These are phyloP conservation scores for Kurtzmaniella quercitrusa DNA, from an alignment of 1,139 yeast species.

Conservation along the genomic window DNA sequence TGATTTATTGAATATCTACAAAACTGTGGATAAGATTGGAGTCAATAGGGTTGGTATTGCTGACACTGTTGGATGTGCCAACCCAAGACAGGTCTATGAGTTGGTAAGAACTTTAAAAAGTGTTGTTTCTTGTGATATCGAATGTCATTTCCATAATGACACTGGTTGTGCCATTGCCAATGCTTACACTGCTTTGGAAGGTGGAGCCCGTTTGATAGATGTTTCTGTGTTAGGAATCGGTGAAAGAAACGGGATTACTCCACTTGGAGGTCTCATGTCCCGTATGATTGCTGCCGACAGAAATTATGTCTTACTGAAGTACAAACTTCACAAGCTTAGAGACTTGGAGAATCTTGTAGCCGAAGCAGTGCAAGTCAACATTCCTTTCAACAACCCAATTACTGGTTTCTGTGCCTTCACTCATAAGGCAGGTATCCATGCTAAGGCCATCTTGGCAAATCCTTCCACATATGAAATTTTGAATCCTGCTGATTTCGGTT, in stretches of 20 bases:
- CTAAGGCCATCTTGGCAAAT: constrained; percentile 56
- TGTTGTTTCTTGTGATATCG: constrained; percentile 54
- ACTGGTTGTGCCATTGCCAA: constrained; percentile 62
- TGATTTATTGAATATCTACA: constrained; percentile 52
- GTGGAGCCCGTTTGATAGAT: constrained; percentile 57
- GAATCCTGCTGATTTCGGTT: constrained; percentile 54
- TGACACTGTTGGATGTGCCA: constrained; percentile 60
- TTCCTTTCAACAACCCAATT: constrained; percentile 58
- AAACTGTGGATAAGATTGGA: constrained; percentile 55
- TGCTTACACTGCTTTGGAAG: constrained; percentile 58
- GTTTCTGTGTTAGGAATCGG: constrained; percentile 58
- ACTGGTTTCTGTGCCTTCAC: constrained; percentile 63
- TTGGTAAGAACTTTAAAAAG: constrained; percentile 54
- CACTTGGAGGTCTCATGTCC: constrained; percentile 60
- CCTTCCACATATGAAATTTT: constrained; percentile 58
- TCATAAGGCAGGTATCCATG: constrained; percentile 60
- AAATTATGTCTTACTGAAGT: constrained; percentile 53
- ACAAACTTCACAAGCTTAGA: constrained; percentile 50
- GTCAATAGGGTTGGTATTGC: constrained; percentile 60
- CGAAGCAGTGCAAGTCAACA: constrained; percentile 53
- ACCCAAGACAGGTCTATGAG: constrained; percentile 58
- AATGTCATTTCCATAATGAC: constrained; percentile 59
- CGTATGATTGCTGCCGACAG: constrained; percentile 60
- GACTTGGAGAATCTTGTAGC: constrained; percentile 56
- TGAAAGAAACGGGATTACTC: constrained; percentile 59